These are phyloP conservation scores for Xerocomus potaroensis DNA, from an alignment of 768 basidiomycete species.

Conservation along the genomic window DNA sequence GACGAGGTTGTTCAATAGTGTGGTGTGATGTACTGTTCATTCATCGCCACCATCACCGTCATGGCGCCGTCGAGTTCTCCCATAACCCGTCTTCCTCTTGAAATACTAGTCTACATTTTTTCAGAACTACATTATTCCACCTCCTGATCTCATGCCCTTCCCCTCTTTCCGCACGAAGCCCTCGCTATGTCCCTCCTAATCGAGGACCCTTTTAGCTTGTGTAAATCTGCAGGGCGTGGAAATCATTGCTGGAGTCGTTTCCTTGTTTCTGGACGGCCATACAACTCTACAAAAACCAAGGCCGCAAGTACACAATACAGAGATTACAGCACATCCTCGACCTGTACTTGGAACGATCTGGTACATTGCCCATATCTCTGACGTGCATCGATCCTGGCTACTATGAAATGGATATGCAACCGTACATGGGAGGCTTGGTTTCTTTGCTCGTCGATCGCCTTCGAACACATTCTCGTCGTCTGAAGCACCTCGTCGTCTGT, in stretches of 20 bases:
- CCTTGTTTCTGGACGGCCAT: conserved; percentile 22
- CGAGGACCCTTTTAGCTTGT: conserved; percentile 10
- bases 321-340: conserved; percentile 4
- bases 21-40: too few relatives aligned
- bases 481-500: conserved; percentile 11
- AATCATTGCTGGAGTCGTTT: conserved; percentile 2
- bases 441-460: conserved; percentile 13
- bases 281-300: neutral
- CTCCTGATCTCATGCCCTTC: too few relatives aligned
- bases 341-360: conserved; percentile 10
- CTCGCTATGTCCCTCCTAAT: too few relatives aligned
- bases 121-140: too few relatives aligned
- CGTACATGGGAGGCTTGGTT: conserved; percentile 1
- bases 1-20: too few relatives aligned
- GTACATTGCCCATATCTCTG: conserved; percentile 10
- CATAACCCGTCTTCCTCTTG: conserved; percentile 9
- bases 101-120: conserved; percentile 35
- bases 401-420: too few relatives aligned
- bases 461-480: conserved; percentile 12
- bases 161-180: too few relatives aligned
- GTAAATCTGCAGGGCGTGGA: conserved; percentile 21
- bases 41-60: too few relatives aligned
- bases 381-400: conserved; percentile 17
- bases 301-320: neutral
- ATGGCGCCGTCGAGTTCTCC: neutral